Conservation (phyloP, 2,329 filamentous ascomycete species). For the Nemania abortiva region DNA sequence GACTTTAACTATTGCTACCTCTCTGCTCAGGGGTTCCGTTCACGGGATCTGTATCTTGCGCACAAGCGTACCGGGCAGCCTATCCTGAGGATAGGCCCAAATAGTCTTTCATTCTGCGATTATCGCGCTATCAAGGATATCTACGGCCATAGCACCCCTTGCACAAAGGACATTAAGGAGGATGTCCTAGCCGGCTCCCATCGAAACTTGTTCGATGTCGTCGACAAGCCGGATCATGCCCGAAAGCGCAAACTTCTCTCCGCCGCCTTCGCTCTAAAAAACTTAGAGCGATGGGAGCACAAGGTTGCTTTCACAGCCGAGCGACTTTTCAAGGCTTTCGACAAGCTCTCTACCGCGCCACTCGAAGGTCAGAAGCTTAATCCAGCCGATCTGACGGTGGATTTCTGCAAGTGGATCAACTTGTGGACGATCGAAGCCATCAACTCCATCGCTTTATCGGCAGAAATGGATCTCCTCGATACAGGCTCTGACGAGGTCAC, state of each 20-base stretch:
- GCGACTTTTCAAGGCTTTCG: conserved; percentile 32
- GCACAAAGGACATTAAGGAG: conserved; percentile 13
- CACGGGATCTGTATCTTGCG: conserved; percentile 10
- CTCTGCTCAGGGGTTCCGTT: conserved; percentile 10
- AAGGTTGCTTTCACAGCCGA: conserved; percentile 65
- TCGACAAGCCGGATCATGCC: conserved; percentile 56
- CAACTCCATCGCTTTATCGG: conserved; percentile 3
- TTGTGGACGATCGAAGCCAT: conserved; percentile 70
- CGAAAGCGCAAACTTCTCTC: conserved; percentile 64
- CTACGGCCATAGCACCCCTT: conserved; percentile 13
- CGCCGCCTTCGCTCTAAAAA: conserved; percentile 65
- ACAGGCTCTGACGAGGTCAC: conserved; percentile 4
- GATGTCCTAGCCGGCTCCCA: conserved; percentile 1
- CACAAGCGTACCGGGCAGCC: conserved; percentile 2
- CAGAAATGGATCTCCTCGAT: conserved; percentile 4
- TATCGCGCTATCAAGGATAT: conserved; percentile 8
- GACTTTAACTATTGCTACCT: conserved; percentile 21
- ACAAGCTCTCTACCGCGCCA: conserved; percentile 39
- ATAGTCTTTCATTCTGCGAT: conserved; percentile 15
- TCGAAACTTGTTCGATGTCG: conserved; percentile 12
- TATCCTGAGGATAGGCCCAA: conserved; percentile 18
- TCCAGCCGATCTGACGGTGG: conserved; percentile 58
- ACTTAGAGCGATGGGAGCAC: conserved; percentile 66
- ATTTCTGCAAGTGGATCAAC: conserved; percentile 65
- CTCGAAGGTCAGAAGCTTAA: conserved; percentile 23